Evolutionary conservation across 2,329 filamentous ascomycete genomes (phyloP).

Genomic region (Stenocarpella maydis): DNA sequence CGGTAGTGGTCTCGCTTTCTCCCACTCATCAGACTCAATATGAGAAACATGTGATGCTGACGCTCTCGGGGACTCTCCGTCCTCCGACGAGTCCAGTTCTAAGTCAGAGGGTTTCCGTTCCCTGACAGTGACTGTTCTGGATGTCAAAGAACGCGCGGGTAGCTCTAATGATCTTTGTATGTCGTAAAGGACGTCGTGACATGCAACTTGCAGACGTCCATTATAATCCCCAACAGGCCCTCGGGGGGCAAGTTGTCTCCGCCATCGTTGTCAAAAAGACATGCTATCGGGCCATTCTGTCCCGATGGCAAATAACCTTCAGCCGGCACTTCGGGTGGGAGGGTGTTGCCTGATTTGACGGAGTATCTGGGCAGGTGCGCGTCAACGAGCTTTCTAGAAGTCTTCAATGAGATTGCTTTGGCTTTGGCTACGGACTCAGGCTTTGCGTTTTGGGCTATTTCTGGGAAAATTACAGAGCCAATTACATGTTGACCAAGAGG

Average conservation of each 20-base stretch:
- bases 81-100: neutral
- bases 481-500: neutral
- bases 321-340: neutral
- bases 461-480: neutral
- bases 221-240: neutral
- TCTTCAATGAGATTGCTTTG: neutral
- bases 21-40: neutral
- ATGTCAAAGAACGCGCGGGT: neutral
- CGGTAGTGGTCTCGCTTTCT: neutral
- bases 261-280: neutral
- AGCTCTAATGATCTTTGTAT: neutral
- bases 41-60: neutral
- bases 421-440: neutral
- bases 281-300: neutral
- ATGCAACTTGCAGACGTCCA: neutral
- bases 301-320: neutral
- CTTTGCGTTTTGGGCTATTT: accelerated
- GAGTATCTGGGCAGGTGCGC: neutral
- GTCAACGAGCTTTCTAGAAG: neutral
- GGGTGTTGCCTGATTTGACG: neutral
- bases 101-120: neutral
- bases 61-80: neutral
- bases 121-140: neutral
- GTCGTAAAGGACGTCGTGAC: neutral
- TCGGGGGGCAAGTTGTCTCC: neutral